phyloP scores from a whole-genome alignment of 352 stramenopile species.

The Phytophthora crassamura region DNA sequence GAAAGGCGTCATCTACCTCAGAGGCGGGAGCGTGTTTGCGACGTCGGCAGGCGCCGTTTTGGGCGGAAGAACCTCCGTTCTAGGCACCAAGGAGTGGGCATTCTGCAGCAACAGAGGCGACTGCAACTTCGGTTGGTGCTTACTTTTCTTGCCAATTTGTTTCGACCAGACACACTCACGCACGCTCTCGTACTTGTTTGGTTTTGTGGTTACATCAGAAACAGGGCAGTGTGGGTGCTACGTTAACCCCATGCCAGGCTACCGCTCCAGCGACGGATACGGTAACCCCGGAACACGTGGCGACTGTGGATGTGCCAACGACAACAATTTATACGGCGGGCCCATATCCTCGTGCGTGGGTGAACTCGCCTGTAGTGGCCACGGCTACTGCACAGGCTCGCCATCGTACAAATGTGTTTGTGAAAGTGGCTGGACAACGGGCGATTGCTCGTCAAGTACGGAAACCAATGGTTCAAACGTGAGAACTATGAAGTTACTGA shows the following conservation, averaged over 20 bases:
- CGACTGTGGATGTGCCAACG: slow-evolving; percentile 92
- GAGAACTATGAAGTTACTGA: neutral
- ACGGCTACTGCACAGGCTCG: slow-evolving; percentile 64
- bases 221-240: slow-evolving; percentile 66
- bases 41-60: slow-evolving; percentile 49
- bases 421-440: slow-evolving; percentile 62
- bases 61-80: slow-evolving; percentile 52
- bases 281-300: slow-evolving; percentile 86
- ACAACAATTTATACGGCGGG: slow-evolving; percentile 79
- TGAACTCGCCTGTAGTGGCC: slow-evolving; percentile 76
- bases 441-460: slow-evolving; percentile 72
- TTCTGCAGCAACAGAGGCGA: slow-evolving; percentile 90
- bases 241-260: slow-evolving; percentile 75
- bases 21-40: slow-evolving; percentile 60
- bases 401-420: slow-evolving; percentile 71
- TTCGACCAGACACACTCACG: slow-evolving; percentile 1
- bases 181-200: neutral
- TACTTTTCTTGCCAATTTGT: too few species aligned
- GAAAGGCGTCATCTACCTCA: slow-evolving; percentile 43
- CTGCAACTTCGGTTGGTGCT: slow-evolving; percentile 67
- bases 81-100: slow-evolving; percentile 90
- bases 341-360: slow-evolving; percentile 64
- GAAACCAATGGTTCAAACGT: neutral
- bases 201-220: slow-evolving; percentile 26
- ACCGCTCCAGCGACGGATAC: slow-evolving; percentile 85